A percentile compares a stretch with the other conserved stretches of the same genome.
These are phyloP conservation scores for Quercus agrifolia DNA, from an alignment of 306 rosid species.

Conservation along the genomic window DNA sequence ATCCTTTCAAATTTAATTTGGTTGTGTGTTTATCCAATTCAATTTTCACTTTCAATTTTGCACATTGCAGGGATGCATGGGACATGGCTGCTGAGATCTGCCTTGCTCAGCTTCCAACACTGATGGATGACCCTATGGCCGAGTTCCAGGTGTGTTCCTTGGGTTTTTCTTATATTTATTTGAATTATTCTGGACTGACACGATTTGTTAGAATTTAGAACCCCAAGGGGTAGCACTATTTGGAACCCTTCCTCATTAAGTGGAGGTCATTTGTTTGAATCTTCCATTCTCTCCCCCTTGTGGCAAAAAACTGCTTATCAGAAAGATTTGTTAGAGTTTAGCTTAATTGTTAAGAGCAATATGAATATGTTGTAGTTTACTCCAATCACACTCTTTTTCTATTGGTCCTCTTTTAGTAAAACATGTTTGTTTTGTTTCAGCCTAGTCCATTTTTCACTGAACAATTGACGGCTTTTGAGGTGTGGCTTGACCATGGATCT, in stretches of 20 bases:
- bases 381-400: not conserved
- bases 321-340: not conserved
- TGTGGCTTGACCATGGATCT: slow-evolving; percentile 99
- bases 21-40: slow-evolving; percentile 4
- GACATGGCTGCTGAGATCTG: slow-evolving; percentile 99
- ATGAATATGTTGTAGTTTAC: not conserved
- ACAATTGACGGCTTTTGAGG: slow-evolving; percentile 96
- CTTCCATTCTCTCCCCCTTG: too few relatives aligned
- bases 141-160: slow-evolving; percentile 70
- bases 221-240: too few relatives aligned
- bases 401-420: not conserved
- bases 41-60: slow-evolving; percentile 16
- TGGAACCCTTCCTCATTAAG: too few relatives aligned
- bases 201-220: not conserved
- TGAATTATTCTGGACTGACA: slow-evolving; percentile 6
- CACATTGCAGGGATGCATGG: slow-evolving; percentile 95
- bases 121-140: slow-evolving; percentile 77
- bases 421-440: slow-evolving; percentile 41
- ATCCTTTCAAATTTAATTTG: slow-evolving; percentile 21
- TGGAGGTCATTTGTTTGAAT: too few relatives aligned
- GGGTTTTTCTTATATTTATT: slow-evolving; percentile 1
- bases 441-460: slow-evolving; percentile 94
- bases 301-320: too few relatives aligned
- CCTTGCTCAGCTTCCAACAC: slow-evolving; percentile 93
- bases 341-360: not conserved